A percentile compares a stretch with the other conserved stretches of the same genome.
These are phyloP conservation scores for Lagerstroemia speciosa DNA, from an alignment of 345 rosid genomes.

Conservation along the genomic window DNA sequence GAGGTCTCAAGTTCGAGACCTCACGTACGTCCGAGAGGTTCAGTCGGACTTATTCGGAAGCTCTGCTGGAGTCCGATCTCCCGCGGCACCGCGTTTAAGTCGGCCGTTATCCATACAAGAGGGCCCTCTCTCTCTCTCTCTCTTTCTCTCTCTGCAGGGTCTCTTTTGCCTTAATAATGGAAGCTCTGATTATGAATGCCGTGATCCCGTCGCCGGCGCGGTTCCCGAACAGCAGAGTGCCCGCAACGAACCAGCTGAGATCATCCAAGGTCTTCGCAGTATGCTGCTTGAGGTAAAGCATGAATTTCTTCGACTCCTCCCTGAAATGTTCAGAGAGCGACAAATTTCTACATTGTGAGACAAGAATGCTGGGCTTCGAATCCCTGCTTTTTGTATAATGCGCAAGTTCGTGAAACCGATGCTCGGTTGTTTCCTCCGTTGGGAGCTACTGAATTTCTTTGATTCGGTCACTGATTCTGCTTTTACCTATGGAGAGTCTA, in stretches of 20 bases:
- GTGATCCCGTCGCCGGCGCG: constrained; percentile 18
- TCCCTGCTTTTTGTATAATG: not conserved
- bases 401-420: not conserved
- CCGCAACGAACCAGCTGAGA: not conserved
- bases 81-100: not conserved
- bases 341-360: not conserved
- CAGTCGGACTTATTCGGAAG: not conserved
- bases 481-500: not conserved
- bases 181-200: constrained; percentile 20
- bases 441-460: not conserved
- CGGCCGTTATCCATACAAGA: not conserved
- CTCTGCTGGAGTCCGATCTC: not conserved
- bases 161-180: constrained; percentile 13
- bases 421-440: not conserved
- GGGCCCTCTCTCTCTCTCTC: not conserved
- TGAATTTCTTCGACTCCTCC: not conserved
- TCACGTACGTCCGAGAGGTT: no score
- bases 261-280: not conserved
- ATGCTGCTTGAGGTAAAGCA: constrained; percentile 6
- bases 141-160: no score
- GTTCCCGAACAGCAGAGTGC: constrained; percentile 1
- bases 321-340: not conserved
- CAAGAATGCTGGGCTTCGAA: not conserved
- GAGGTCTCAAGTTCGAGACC: no score
- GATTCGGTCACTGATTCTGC: not conserved